These are phyloP conservation scores for Microbotryomycetes sp. DNA, from an alignment of 1,284 basidiomycete genomes.

Conservation along the genomic window DNA sequence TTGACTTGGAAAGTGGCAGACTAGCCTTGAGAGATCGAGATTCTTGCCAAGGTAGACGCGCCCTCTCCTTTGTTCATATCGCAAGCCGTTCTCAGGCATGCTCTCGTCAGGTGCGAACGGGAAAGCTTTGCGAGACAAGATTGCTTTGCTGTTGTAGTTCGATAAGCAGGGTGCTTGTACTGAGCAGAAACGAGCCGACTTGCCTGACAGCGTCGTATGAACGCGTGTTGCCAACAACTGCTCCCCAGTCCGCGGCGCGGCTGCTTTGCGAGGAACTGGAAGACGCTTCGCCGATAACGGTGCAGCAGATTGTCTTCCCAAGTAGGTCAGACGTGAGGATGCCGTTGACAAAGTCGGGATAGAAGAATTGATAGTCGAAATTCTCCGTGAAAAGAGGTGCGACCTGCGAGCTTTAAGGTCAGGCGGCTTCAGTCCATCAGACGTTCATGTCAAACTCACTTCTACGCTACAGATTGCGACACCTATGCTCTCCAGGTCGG, in stretches of 20 bases:
- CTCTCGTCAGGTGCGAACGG: conserved; percentile 91
- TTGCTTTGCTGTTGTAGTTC: conserved; percentile 64
- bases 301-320: conserved; percentile 88
- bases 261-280: not conserved
- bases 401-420: conserved; percentile 60
- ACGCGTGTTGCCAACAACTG: conserved; percentile 50
- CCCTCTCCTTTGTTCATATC: conserved; percentile 74
- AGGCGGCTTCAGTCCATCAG: too few relatives aligned
- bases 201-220: conserved; percentile 82
- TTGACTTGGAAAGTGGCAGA: conserved; percentile 44
- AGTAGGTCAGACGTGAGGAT: conserved; percentile 90
- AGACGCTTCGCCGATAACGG: conserved; percentile 54
- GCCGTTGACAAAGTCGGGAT: conserved; percentile 91
- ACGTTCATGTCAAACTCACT: too few relatives aligned
- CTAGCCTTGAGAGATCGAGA: conserved; percentile 52
- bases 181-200: too few relatives aligned
- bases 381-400: conserved; percentile 97
- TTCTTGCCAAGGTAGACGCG: conserved; percentile 75
- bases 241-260: conserved; percentile 18
- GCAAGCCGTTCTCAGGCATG: conserved; percentile 61
- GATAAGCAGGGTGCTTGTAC: not conserved
- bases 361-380: conserved; percentile 91
- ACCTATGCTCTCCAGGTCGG: conserved; percentile 40
- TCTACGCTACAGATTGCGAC: conserved; percentile 71
- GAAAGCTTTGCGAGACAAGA: conserved; percentile 85